These are phyloP conservation scores for Hypholoma sublateritium DNA, from an alignment of 768 basidiomycete genomes.

Conservation along the genomic window DNA sequence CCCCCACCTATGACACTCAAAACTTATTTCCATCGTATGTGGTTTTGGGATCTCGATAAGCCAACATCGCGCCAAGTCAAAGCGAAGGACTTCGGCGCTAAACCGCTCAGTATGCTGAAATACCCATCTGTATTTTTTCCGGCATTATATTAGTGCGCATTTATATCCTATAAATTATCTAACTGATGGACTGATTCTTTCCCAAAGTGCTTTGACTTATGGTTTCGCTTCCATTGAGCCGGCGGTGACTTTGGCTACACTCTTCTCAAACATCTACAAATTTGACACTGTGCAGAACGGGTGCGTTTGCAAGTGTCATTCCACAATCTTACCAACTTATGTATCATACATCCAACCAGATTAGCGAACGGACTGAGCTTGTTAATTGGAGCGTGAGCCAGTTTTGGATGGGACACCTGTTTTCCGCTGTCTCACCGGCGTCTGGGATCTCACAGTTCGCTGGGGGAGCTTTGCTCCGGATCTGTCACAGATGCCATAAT, in stretches of 20 bases:
- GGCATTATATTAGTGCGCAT: conserved; percentile 33
- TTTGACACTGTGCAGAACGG: conserved; percentile 39
- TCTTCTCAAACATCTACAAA: conserved; percentile 35
- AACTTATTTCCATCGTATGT: conserved; percentile 27
- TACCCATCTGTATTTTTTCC: conserved; percentile 40
- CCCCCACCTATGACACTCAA: conserved; percentile 25
- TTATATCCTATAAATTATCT: not conserved
- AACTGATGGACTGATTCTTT: not conserved
- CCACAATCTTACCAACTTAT: not conserved
- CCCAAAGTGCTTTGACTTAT: conserved; percentile 31
- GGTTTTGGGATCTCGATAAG: conserved; percentile 29
- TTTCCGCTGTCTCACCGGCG: not conserved
- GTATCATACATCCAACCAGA: conserved; percentile 13
- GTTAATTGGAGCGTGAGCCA: conserved; percentile 33
- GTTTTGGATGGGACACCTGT: not conserved
- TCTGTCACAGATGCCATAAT: conserved; percentile 38
- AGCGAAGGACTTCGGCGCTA: conserved; percentile 27
- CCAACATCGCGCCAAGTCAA: conserved; percentile 27
- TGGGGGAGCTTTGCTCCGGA: conserved; percentile 36
- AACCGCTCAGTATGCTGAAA: conserved; percentile 38
- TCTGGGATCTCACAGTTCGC: conserved; percentile 16
- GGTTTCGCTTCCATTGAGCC: conserved; percentile 40
- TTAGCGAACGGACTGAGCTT: conserved; percentile 36
- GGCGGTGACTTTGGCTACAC: conserved; percentile 34
- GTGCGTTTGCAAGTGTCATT: conserved; percentile 13